Evolutionary conservation across 768 basidiomycete species (phyloP), one percentile per base, ranked within the genome.

Genomic region (Gautieria morchelliformis): DNA sequence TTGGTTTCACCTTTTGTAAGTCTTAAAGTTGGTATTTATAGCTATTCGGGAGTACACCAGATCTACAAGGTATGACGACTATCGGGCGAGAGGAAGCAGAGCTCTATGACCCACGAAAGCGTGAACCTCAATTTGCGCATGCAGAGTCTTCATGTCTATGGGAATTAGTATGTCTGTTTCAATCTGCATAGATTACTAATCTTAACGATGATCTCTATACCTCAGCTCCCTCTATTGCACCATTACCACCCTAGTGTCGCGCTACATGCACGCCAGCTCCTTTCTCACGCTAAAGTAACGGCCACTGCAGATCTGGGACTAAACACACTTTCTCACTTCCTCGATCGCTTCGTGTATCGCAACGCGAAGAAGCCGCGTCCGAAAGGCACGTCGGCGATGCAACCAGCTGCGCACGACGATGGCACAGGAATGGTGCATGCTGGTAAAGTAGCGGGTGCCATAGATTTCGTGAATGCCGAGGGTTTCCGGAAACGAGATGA

Each of bases 341-440:
- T 98, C 41, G 96, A 98, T 67, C 83, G 94, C 2, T 97, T 98
- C 72, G 90, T 97, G 44, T 97, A 92, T 75, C 91, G 93, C 70
- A 97, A 98, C 68, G 85, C 93, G 1, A 98, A 97, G 74, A 84
- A 86, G 63, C 61, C 71, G 1, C 77, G 74, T 56, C 72, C 79
- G 8, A 86, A 84, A 66, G 94, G 93, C n/a, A 76, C 82, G 0
- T 90, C 87, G 60, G 88, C 89, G 55, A 98, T 98, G 96, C 95
- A 99, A 71, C 93, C 93, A n/a, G 87, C 87, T 6, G 78, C 78
- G 49, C 77, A 75, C 1, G 62, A 78, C n/a, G 85, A 85, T 58
- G 74, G 78, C 12, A 72, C 72, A 2, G 82, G 88, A 2, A 83
- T 91, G 87, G 71, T 77, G 92, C 42, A 66, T 82, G 46, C 82